Base-by-base conservation (phyloP, 2,329 filamentous ascomycete species). In the Diaporthe ampelina region DNA sequence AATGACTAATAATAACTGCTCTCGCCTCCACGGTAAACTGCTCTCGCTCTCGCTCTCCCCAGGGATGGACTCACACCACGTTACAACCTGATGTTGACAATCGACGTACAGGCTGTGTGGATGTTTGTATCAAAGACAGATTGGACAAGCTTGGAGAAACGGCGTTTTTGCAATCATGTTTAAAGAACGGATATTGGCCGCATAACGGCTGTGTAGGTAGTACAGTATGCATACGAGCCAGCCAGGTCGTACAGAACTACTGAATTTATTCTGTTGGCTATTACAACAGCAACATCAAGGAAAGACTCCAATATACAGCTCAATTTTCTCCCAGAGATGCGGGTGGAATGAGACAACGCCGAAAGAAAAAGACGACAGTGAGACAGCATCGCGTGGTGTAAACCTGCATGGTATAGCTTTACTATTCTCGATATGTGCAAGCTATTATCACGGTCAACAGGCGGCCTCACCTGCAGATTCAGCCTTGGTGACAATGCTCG, bases 1-100 rank as follows among this genome's bases (percentile, higher is more conserved):
- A 67, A 54, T 67, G 63, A 67, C 63, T 67, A 67, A 67, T 32
- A 37, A 26, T 35, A 35, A 48, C 17, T 43, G 40, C 8, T 43
- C 35, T 3, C 1, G 35, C 35, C 10, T 37, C 35, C 8, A 1
- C 35, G 35, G 35, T 11, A 37, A 9, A 5, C 17, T 45, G 37
- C 5, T 17, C 45, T 50, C 59, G 17, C 6, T 15, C 15, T 17
- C 26, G 5, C 43, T 17, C 59, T 29, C 59, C 8, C 29, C 17
- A 32, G 21, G 2, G 40, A 63, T 21, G 17, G 5, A 61, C 24
- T 21, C 15, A 29, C 19, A 21, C 2, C 24, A 2, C n/a, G 8
- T 61, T 24, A 29, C 1, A 24, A 4, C 15, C 24, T 9, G 24
- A 45, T 29, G 35, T 29, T 63, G 15, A 24, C 8, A 21, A 29